phyloP scores from a whole-genome alignment of 345 rosid species.

The Rhodomyrtus tomentosa region DNA sequence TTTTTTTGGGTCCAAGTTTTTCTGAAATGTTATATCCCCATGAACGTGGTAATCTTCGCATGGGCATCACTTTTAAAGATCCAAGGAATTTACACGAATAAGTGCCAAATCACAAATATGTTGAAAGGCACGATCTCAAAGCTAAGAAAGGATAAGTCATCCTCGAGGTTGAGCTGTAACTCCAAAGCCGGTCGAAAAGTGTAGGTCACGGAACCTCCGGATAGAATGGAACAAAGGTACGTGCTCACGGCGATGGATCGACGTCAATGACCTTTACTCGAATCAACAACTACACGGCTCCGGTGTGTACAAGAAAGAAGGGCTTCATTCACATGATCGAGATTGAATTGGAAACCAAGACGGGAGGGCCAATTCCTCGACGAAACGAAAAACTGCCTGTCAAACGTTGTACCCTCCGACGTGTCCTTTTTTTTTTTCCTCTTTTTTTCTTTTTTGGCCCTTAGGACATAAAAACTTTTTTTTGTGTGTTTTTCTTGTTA shows the following conservation, averaged over 20 bases:
- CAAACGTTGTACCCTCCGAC: no score
- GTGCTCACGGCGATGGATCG: background rate
- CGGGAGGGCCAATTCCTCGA: no score
- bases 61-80: background rate
- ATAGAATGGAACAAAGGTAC: background rate
- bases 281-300: no score
- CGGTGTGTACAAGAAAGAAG: background rate
- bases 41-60: background rate
- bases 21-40: background rate
- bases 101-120: background rate
- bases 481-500: no score
- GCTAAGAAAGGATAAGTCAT: background rate
- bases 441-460: no score
- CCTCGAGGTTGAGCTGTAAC: background rate
- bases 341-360: no score
- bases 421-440: no score
- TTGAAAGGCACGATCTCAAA: accelerated
- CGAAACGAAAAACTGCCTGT: background rate
- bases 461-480: no score
- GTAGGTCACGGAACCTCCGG: background rate
- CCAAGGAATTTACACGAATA: background rate
- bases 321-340: no score
- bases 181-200: background rate
- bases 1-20: no score
- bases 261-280: background rate